Percentiles rank a stretch among this genome's conserved stretches.
Evolutionary conservation across 2,329 filamentous ascomycete genomes (phyloP).

Genomic region (Arthrobotrys musiformis): DNA sequence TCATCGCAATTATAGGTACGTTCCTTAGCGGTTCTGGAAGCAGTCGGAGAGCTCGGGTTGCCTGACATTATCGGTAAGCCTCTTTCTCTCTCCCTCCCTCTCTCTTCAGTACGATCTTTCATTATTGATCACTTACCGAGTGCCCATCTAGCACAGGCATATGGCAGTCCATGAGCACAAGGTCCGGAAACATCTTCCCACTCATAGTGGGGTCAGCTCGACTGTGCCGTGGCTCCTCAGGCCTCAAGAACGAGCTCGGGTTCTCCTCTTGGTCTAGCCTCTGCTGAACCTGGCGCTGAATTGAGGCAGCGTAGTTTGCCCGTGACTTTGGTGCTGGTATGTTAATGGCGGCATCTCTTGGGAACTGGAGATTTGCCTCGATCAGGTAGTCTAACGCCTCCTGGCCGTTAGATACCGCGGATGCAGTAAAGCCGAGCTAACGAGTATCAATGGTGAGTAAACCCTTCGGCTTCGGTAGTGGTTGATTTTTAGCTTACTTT

Average conservation of each 20-base stretch:
- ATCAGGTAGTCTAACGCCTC: constrained; percentile 80
- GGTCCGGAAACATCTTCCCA: constrained; percentile 70
- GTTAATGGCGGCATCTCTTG: constrained; percentile 21
- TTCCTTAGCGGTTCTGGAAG: constrained; percentile 64
- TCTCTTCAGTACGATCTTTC: background rate
- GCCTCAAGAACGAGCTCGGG: background rate
- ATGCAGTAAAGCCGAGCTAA: constrained; percentile 48
- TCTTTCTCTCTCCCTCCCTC: too few relatives aligned
- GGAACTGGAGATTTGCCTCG: constrained; percentile 64
- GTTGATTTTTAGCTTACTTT: constrained; percentile 77
- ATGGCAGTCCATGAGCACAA: constrained; percentile 70
- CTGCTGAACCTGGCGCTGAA: constrained; percentile 61
- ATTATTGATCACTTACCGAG: constrained; percentile 23
- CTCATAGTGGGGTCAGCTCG: background rate
- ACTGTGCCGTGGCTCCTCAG: background rate
- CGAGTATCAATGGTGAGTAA: background rate
- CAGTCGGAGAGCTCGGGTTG: constrained; percentile 61
- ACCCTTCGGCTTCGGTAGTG: constrained; percentile 73
- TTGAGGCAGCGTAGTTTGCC: constrained; percentile 36
- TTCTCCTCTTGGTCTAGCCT: constrained; percentile 75
- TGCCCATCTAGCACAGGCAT: constrained; percentile 61
- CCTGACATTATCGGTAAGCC: constrained; percentile 11
- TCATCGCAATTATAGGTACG: constrained; percentile 84
- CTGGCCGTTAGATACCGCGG: constrained; percentile 66
- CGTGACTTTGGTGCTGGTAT: constrained; percentile 60